These are phyloP conservation scores for Tolypocladium cylindrosporum DNA, from an alignment of 2,329 filamentous ascomycete genomes.

Conservation along the genomic window DNA sequence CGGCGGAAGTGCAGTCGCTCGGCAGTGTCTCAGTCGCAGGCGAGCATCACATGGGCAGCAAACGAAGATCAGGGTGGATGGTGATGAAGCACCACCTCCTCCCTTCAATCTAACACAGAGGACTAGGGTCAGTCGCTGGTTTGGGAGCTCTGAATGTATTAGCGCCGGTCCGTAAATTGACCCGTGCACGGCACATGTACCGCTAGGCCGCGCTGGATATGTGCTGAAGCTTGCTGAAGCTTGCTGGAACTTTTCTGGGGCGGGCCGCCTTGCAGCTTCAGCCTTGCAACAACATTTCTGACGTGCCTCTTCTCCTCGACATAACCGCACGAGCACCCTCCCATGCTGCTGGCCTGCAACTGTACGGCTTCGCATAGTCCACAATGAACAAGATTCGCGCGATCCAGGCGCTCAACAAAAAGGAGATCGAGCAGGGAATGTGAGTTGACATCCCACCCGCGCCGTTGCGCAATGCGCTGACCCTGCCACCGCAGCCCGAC, in stretches of 20 bases:
- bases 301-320: neutral
- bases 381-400: slow-evolving; percentile 90
- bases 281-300: slow-evolving; percentile 4
- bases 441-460: slow-evolving; percentile 29
- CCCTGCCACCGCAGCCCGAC: slow-evolving; percentile 48
- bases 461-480: slow-evolving; percentile 1
- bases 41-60: neutral
- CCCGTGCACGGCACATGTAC: slow-evolving; percentile 12
- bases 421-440: slow-evolving; percentile 84
- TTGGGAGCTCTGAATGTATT: neutral
- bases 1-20: neutral
- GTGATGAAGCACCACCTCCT: neutral
- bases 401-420: slow-evolving; percentile 87
- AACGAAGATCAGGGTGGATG: slow-evolving; percentile 5
- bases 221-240: neutral
- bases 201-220: neutral
- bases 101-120: neutral
- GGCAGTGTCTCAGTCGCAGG: neutral
- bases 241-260: neutral
- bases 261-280: neutral
- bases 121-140: slow-evolving; percentile 5
- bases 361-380: neutral
- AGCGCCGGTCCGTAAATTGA: slow-evolving; percentile 24
- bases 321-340: neutral
- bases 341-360: neutral